These are phyloP conservation scores for Rosa lucieae DNA, from an alignment of 306 rosid genomes.

Conservation along the genomic window DNA sequence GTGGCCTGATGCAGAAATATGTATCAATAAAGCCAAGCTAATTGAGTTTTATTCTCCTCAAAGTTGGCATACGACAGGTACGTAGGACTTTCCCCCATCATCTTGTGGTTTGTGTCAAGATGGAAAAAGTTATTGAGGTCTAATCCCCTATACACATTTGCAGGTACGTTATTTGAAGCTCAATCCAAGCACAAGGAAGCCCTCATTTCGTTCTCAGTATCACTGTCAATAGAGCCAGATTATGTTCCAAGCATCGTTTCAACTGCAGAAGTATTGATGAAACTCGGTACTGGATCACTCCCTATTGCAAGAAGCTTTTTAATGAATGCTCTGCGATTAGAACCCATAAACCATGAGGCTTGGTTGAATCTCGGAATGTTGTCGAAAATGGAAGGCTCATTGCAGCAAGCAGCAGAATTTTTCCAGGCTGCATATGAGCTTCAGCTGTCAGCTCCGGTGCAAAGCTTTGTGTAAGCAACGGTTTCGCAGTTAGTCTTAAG, in stretches of 20 bases:
- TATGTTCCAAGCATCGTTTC: conserved; percentile 72
- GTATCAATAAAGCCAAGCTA: conserved; percentile 60
- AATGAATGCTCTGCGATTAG: conserved; percentile 69
- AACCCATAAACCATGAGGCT: conserved; percentile 74
- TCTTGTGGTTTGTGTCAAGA: background rate
- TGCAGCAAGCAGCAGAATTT: conserved; percentile 72
- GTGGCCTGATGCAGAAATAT: conserved; percentile 77
- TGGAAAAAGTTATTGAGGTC: conserved; percentile 5
- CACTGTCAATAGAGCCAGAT: conserved; percentile 73
- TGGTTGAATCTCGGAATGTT: conserved; percentile 75
- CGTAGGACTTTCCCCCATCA: background rate
- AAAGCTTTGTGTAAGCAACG: conserved; percentile 37
- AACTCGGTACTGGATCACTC: conserved; percentile 52
- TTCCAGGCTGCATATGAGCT: conserved; percentile 85
- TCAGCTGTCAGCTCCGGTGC: conserved; percentile 67
- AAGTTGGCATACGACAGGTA: conserved; percentile 76
- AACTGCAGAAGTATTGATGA: conserved; percentile 60
- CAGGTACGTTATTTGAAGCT: conserved; percentile 65
- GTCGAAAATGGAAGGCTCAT: conserved; percentile 62
- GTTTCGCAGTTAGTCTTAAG: background rate
- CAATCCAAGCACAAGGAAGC: conserved; percentile 63
- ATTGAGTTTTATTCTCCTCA: conserved; percentile 56
- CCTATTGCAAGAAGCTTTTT: conserved; percentile 77
- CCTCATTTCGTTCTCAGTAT: conserved; percentile 57
- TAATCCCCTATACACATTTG: conserved; percentile 5